These are phyloP conservation scores for Rhododendron vialii DNA, from an alignment of 148 eudicot genomes.

Conservation along the genomic window DNA sequence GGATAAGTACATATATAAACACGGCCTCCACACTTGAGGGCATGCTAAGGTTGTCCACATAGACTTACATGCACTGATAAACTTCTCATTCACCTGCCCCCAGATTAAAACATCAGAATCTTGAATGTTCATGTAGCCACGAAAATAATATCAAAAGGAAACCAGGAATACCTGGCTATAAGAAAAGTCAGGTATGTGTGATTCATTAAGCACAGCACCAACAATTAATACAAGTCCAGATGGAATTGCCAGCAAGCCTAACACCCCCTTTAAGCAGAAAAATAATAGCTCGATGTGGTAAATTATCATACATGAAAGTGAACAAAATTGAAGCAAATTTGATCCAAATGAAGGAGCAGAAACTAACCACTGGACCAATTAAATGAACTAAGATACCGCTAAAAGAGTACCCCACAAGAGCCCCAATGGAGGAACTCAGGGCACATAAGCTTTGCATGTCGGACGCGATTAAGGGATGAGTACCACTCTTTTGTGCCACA, in stretches of 20 bases:
- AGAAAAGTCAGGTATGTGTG: constrained; percentile 36
- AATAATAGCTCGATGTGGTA: background rate
- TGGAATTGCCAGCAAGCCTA: constrained; percentile 76
- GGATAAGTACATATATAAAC: constrained; percentile 80
- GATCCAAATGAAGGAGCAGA: constrained; percentile 3
- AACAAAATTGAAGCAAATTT: constrained; percentile 10
- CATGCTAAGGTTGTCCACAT: constrained; percentile 77
- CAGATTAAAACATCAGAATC: constrained; percentile 1
- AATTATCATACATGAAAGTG: background rate
- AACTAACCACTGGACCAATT: constrained; percentile 72
- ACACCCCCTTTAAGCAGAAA: constrained; percentile 56
- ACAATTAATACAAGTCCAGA: constrained; percentile 53
- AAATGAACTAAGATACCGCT: constrained; percentile 88
- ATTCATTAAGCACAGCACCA: constrained; percentile 72
- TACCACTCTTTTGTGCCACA: constrained; percentile 81
- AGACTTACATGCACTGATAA: constrained; percentile 50
- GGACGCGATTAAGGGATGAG: constrained; percentile 63
- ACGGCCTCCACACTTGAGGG: constrained; percentile 89
- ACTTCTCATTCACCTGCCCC: constrained; percentile 60
- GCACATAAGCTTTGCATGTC: constrained; percentile 97
- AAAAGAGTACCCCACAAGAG: constrained; percentile 72
- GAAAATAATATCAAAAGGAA: background rate
- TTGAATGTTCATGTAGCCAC: background rate
- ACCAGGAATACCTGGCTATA: constrained; percentile 54
- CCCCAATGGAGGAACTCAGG: constrained; percentile 70